Evolutionary conservation across 768 basidiomycete species (phyloP).

Genomic region (Boletales sp.): DNA sequence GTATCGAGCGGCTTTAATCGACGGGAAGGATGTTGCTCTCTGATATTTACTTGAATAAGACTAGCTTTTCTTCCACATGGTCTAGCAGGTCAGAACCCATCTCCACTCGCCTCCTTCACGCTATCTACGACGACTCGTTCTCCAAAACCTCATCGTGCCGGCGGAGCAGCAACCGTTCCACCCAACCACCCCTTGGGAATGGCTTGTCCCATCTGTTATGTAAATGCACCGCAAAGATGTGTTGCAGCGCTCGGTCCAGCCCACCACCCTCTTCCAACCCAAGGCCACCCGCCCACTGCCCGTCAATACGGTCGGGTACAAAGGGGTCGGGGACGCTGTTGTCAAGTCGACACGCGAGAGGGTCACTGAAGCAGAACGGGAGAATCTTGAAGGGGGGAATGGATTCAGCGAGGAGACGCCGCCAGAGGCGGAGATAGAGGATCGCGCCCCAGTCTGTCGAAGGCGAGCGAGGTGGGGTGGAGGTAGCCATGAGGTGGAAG

Average conservation of each 20-base stretch:
- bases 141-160: slow-evolving; percentile 47
- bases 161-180: slow-evolving; percentile 69
- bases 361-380: slow-evolving; percentile 94
- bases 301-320: slow-evolving; percentile 44
- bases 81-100: too few species aligned
- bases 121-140: not conserved
- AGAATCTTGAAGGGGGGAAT: slow-evolving; percentile 88
- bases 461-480: slow-evolving; percentile 67
- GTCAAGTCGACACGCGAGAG: slow-evolving; percentile 83
- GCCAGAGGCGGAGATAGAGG: slow-evolving; percentile 88
- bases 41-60: too few species aligned
- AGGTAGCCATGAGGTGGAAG: slow-evolving; percentile 83
- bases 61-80: too few species aligned
- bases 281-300: slow-evolving; percentile 53
- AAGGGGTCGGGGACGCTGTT: slow-evolving; percentile 94
- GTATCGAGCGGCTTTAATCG: too few species aligned
- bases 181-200: slow-evolving; percentile 83
- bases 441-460: slow-evolving; percentile 93
- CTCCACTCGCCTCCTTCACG: not conserved
- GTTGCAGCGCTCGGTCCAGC: slow-evolving; percentile 56
- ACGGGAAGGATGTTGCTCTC: too few species aligned
- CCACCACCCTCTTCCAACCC: slow-evolving; percentile 62
- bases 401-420: slow-evolving; percentile 68
- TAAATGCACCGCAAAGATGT: slow-evolving; percentile 84
- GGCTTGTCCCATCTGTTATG: slow-evolving; percentile 94